These are phyloP conservation scores for Auricularia cornea DNA, from an alignment of 768 basidiomycete species.

Conservation along the genomic window DNA sequence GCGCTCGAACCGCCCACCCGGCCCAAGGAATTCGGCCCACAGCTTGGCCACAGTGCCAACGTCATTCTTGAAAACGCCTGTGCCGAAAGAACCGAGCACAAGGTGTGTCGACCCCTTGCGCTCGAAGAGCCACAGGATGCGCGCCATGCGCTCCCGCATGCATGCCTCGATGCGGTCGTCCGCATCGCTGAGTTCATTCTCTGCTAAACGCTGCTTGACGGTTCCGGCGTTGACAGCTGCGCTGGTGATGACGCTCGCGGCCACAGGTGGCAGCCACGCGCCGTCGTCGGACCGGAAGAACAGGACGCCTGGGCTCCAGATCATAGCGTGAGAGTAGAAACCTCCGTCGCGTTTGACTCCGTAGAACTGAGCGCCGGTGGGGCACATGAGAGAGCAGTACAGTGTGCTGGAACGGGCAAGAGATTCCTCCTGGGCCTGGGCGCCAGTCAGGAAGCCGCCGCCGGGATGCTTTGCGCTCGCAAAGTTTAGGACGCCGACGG, in stretches of 20 bases:
- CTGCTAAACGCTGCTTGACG: conserved; percentile 24
- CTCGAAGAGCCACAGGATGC: conserved; percentile 60
- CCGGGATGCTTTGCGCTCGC: conserved; percentile 70
- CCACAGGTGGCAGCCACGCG: conserved; percentile 44
- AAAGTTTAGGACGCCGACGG: conserved; percentile 62
- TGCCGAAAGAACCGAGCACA: conserved; percentile 69
- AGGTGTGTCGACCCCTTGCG: conserved; percentile 47
- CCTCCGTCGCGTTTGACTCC: conserved; percentile 39
- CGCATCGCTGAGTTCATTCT: conserved; percentile 15
- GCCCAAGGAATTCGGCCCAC: conserved; percentile 53
- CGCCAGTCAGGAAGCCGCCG: conserved; percentile 65
- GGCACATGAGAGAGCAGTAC: conserved; percentile 51
- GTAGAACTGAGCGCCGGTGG: conserved; percentile 53
- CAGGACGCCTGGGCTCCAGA: conserved; percentile 57
- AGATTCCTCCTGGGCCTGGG: conserved; percentile 74
- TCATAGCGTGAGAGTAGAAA: conserved; percentile 72
- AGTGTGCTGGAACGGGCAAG: conserved; percentile 70
- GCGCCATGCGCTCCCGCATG: conserved; percentile 67
- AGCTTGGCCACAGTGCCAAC: conserved; percentile 48
- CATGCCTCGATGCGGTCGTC: conserved; percentile 37
- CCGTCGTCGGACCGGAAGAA: conserved; percentile 60
- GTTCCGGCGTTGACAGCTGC: conserved; percentile 68
- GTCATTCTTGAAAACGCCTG: conserved; percentile 66
- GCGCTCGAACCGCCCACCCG: conserved; percentile 40
- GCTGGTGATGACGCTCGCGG: conserved; percentile 61